Conservation (phyloP, 257 asterid genomes). For the Echites panduratus region DNA sequence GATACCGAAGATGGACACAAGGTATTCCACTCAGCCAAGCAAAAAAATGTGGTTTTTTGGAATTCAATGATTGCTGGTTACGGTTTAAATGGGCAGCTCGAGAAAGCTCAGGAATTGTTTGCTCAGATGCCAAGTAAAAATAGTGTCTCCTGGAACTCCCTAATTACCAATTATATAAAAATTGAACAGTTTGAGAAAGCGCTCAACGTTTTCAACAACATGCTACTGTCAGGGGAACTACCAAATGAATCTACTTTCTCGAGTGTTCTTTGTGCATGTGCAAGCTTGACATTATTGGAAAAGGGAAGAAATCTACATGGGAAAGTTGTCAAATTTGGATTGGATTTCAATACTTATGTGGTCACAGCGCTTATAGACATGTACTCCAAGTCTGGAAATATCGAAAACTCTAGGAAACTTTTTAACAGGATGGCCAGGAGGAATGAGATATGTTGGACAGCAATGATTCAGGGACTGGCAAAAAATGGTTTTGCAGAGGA, state of each 20-base stretch:
- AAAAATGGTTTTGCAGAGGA: conserved; percentile 69
- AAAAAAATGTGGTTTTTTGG: conserved; percentile 68
- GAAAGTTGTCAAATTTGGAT: conserved; percentile 53
- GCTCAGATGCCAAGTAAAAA: conserved; percentile 46
- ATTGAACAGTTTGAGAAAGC: conserved; percentile 40
- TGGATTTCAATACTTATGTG: conserved; percentile 48
- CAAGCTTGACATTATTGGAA: conserved; percentile 57
- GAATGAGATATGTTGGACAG: conserved; percentile 73
- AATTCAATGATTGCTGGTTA: conserved; percentile 69
- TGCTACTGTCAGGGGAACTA: conserved; percentile 54
- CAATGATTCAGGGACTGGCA: conserved; percentile 85
- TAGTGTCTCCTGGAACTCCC: conserved; percentile 67
- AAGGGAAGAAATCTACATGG: conserved; percentile 59
- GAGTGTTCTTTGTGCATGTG: conserved; percentile 58
- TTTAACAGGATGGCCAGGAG: conserved; percentile 39
- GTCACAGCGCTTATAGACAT: conserved; percentile 71
- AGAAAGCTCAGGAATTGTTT: conserved; percentile 53
- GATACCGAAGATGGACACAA: conserved; percentile 41
- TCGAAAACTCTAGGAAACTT: conserved; percentile 44
- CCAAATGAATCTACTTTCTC: conserved; percentile 78
- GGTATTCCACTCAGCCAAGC: conserved; percentile 38
- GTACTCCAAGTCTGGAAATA: conserved; percentile 72
- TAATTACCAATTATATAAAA: conserved; percentile 48
- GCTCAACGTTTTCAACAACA: conserved; percentile 41
- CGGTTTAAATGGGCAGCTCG: conserved; percentile 50